Percentiles rank a stretch among this genome's conserved stretches.
These are phyloP conservation scores for Neophaeococcomyces aloes DNA, from an alignment of 2,329 filamentous ascomycete species.

Conservation along the genomic window DNA sequence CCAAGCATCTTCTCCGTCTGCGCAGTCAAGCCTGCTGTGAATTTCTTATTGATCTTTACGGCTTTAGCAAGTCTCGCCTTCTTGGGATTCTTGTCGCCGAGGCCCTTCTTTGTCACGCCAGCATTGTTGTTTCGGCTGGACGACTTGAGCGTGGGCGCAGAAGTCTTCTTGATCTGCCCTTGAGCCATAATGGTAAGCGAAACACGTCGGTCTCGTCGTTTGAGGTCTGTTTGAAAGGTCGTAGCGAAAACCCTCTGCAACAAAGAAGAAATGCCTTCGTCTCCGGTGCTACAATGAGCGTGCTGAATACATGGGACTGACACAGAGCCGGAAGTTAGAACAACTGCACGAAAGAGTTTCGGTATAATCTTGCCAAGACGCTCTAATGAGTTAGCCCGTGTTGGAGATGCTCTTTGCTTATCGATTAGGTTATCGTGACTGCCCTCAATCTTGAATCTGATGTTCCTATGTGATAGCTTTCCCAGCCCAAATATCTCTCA, in stretches of 20 bases:
- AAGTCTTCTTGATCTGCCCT: conserved; percentile 17
- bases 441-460: no score
- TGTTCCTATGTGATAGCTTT: not conserved
- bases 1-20: conserved; percentile 59
- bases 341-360: no score
- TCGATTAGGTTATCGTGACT: no score
- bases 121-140: conserved; percentile 10
- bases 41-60: conserved; percentile 56
- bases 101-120: conserved; percentile 47
- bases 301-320: no score
- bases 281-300: no score
- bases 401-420: no score
- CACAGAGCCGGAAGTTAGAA: no score
- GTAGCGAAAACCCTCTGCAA: no score
- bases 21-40: conserved; percentile 50
- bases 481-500: conserved; percentile 10
- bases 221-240: no score
- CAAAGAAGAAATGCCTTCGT: no score
- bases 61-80: conserved; percentile 50
- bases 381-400: no score
- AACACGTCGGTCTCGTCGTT: not conserved
- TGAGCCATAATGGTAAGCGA: conserved; percentile 14
- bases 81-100: conserved; percentile 56
- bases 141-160: conserved; percentile 6
- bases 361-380: no score